A percentile compares a stretch with the other conserved stretches of the same genome.
phyloP scores from a whole-genome alignment of 768 basidiomycete species.

The Suillus placidus region DNA sequence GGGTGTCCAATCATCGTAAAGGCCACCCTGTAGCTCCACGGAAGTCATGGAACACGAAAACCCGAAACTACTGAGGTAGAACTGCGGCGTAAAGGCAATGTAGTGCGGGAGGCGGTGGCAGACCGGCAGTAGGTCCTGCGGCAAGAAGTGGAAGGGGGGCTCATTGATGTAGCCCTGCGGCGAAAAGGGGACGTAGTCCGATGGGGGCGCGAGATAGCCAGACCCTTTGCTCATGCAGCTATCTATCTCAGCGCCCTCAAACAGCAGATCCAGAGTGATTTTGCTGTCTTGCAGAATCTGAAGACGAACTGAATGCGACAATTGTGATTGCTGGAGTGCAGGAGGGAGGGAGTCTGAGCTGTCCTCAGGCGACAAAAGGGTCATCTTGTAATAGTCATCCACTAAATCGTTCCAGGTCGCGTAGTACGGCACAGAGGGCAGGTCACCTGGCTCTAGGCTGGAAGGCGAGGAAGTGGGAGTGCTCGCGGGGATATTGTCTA shows the following conservation, averaged over 20 bases:
- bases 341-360: slow-evolving; percentile 20
- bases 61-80: background rate
- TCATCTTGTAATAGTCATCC: slow-evolving; percentile 16
- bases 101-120: background rate
- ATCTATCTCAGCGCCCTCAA: slow-evolving; percentile 16
- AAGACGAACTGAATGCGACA: slow-evolving; percentile 13
- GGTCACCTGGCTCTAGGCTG: background rate
- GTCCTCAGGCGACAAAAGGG: slow-evolving; percentile 3
- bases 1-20: background rate
- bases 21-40: too few relatives aligned
- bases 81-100: background rate
- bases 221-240: too few relatives aligned
- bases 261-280: slow-evolving; percentile 32
- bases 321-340: slow-evolving; percentile 20
- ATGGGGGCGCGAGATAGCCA: background rate
- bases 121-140: too few relatives aligned
- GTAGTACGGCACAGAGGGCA: slow-evolving; percentile 20
- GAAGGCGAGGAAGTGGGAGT: background rate
- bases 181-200: background rate
- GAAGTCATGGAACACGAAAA: background rate
- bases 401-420: slow-evolving; percentile 21
- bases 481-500: background rate
- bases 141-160: background rate
- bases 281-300: slow-evolving; percentile 14
- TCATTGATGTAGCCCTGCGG: background rate